Evolutionary conservation across 768 basidiomycete species (phyloP), one percentile per base, ranked within the genome.

Genomic region (Kwoniella europaea): DNA sequence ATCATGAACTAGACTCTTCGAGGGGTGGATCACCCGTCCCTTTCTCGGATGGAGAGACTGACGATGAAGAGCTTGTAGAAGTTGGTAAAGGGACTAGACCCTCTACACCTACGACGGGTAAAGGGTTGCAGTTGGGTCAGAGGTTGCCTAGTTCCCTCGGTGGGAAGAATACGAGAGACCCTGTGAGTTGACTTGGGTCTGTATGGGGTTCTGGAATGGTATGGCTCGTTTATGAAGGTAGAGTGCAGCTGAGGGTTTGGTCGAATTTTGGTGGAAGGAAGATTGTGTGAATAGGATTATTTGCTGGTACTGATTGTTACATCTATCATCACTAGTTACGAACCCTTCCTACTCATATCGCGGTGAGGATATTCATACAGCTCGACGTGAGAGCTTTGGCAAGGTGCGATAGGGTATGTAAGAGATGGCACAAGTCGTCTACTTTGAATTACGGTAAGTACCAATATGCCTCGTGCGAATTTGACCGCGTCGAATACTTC

Each of bases 371-470:
- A 68, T 94, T 96, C 78, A 82, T 87, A 1, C 83, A 84, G 63
- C 85, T 97, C 6, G 83, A 88, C 13, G 84, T 91, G 35, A 83
- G 84, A 68, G 89, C 92, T 66, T 87, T 96, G 50, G 90, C 91
- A 4, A 87, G 88, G 65, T 94, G 92, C 77, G 88, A 93, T 24
- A 84, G 90, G 43, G 93, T 96, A 4, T 92, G 89, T 58, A 90
- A 88, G 83, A 91, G 93, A 84, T 97, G 94, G 94, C 88, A 86
- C 69, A 89, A 89, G 80, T 94, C 92, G 73, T 92, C 94, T 85
- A 92, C 93, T 0, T 82, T 96, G 70, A 97, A 97, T 83, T 95
- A 96, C 80, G 90, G 94, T 92, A 71, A 66, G 86, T 69, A 4
- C 35, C 35, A 35, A 35, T 35, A 35, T 35, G 35, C 35, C 35